Evolutionary conservation across 129 eudicot genomes (phyloP).

Genomic region (Gnaphalium uliginosum): DNA sequence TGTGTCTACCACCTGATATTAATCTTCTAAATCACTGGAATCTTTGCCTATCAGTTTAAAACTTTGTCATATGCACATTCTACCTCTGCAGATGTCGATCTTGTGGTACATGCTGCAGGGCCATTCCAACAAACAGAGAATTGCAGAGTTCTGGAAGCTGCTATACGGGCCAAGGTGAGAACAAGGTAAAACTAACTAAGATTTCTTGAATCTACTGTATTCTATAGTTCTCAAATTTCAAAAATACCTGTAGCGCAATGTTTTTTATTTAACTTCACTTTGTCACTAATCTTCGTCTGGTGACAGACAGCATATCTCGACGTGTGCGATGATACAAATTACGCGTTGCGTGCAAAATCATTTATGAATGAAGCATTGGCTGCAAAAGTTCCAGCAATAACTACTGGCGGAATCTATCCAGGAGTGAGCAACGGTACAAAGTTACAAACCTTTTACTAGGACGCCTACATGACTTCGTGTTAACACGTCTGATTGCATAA

Average conservation of each 20-base stretch:
- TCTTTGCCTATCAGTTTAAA: background rate
- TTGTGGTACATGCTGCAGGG: slow-evolving; percentile 92
- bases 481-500: background rate
- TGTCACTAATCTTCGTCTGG: slow-evolving; percentile 11
- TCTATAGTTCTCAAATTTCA: slow-evolving; percentile 5
- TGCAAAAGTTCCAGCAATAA: slow-evolving; percentile 90
- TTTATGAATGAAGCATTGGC: slow-evolving; percentile 60
- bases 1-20: background rate
- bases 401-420: slow-evolving; percentile 96
- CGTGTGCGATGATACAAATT: slow-evolving; percentile 94
- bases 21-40: background rate
- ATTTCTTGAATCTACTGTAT: background rate
- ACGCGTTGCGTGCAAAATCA: slow-evolving; percentile 73
- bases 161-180: slow-evolving; percentile 98
- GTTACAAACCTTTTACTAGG: background rate
- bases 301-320: slow-evolving; percentile 88
- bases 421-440: slow-evolving; percentile 94
- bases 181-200: slow-evolving; percentile 48
- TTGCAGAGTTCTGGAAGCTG: slow-evolving; percentile 92
- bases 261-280: slow-evolving; percentile 7
- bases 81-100: slow-evolving; percentile 75
- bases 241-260: background rate
- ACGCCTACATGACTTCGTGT: background rate
- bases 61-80: slow-evolving; percentile 7
- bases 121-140: slow-evolving; percentile 89